phyloP scores from a whole-genome alignment of 768 basidiomycete genomes.

The Nidularia pulvinata region DNA sequence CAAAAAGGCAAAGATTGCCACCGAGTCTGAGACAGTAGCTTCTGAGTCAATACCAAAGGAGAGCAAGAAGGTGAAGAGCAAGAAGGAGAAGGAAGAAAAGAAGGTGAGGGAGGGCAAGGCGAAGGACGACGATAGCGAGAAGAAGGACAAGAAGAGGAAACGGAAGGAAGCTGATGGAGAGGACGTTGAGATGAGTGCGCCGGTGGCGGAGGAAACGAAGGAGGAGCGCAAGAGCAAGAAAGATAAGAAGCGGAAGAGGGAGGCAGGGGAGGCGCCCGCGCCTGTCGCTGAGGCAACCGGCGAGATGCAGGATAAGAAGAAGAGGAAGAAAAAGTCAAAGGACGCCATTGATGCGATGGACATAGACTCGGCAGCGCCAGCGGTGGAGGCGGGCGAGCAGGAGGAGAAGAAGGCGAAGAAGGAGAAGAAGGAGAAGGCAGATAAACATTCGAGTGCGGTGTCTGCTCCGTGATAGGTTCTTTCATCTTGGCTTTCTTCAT shows the following conservation, averaged over 20 bases:
- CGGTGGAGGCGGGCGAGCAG: not conserved
- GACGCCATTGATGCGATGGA: not conserved
- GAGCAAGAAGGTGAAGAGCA: constrained; percentile 1
- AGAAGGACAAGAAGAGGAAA: too few species aligned
- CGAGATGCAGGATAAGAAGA: constrained; percentile 6
- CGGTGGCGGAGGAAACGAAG: constrained; percentile 20
- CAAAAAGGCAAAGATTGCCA: constrained; percentile 26
- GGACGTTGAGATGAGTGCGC: constrained; percentile 7
- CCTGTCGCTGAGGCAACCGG: constrained; percentile 4
- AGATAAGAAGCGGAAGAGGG: constrained; percentile 10
- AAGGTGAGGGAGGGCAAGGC: constrained; percentile 6
- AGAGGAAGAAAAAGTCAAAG: constrained; percentile 6
- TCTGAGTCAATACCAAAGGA: constrained; percentile 3
- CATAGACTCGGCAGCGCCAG: not conserved
- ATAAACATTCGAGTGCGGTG: constrained; percentile 6
- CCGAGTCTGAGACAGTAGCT: constrained; percentile 8
- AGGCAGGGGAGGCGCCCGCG: constrained; percentile 7
- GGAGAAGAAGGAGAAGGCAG: constrained; percentile 11
- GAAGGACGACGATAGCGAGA: too few species aligned
- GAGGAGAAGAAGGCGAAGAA: constrained; percentile 17
- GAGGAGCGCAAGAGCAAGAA: constrained; percentile 12
- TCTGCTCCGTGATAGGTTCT: not conserved
- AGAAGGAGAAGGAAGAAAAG: constrained; percentile 17
- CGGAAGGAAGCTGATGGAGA: constrained; percentile 1
- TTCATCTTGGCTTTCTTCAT: not conserved